Conservation (phyloP, 225 moss, liverwort and hornwort species). For the Physcomitrium patens region DNA sequence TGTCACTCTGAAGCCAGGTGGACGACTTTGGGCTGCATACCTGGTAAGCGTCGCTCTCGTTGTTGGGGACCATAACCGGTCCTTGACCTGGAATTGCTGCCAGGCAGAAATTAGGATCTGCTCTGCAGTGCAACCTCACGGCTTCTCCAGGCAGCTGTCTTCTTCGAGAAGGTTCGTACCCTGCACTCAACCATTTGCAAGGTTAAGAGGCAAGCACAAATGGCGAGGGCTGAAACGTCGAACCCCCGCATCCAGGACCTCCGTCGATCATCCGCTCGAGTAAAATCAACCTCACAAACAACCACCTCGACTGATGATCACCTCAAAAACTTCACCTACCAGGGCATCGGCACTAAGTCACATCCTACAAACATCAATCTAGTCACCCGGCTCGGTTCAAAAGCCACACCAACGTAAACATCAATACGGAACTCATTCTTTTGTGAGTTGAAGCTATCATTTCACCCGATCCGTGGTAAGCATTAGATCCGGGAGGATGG, state of each 20-base stretch:
- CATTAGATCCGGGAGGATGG: too few relatives aligned
- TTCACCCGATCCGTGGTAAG: too few relatives aligned
- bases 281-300: too few relatives aligned
- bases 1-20: background rate
- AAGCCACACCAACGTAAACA: too few relatives aligned
- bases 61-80: conserved; percentile 55
- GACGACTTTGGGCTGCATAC: conserved; percentile 25
- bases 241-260: conserved; percentile 45
- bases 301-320: too few relatives aligned
- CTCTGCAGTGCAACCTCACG: conserved; percentile 60
- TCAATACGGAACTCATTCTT: too few relatives aligned
- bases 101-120: conserved; percentile 52
- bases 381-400: too few relatives aligned
- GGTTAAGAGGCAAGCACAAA: conserved; percentile 27
- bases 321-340: too few relatives aligned
- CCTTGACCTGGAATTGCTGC: conserved; percentile 51
- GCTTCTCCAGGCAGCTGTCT: conserved; percentile 39
- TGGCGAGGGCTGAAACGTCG: conserved; percentile 45
- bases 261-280: background rate
- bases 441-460: too few relatives aligned
- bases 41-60: conserved; percentile 69
- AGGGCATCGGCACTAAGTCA: too few relatives aligned
- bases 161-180: conserved; percentile 11
- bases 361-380: too few relatives aligned
- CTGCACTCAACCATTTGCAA: background rate